Conservation (phyloP, 2,329 filamentous ascomycete species). For the Penicillium crustosum region DNA sequence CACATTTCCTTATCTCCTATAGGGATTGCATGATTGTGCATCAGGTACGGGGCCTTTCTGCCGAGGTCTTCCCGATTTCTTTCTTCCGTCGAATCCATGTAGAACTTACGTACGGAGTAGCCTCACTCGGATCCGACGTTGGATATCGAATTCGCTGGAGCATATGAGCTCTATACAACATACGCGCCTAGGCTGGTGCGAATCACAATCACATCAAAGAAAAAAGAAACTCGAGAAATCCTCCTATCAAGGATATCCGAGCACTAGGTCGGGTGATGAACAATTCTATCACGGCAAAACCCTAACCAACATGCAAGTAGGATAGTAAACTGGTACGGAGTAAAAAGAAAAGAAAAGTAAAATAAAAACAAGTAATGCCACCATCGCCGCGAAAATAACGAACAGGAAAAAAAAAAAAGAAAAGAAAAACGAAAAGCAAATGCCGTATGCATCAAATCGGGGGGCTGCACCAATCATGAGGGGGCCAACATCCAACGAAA, state of each 20-base stretch:
- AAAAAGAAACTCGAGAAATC: not conserved
- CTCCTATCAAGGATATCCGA: slow-evolving; percentile 2
- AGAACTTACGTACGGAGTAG: not conserved
- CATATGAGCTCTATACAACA: not conserved
- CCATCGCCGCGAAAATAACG: not conserved
- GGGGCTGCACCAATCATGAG: not conserved
- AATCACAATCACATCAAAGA: not conserved
- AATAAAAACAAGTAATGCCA: not conserved
- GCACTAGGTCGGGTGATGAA: slow-evolving; percentile 7
- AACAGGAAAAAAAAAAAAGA: not conserved
- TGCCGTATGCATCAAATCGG: not conserved
- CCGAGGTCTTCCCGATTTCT: not conserved
- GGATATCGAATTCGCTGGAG: not conserved
- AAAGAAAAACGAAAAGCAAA: not conserved
- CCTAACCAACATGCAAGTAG: not conserved
- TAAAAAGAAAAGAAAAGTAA: not conserved
- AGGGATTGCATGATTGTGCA: not conserved
- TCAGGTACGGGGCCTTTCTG: not conserved
- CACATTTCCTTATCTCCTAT: slow-evolving; percentile 1
- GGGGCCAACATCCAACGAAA: not conserved
- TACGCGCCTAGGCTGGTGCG: not conserved
- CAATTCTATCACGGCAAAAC: not conserved
- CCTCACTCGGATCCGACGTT: not conserved
- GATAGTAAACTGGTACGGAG: not conserved
- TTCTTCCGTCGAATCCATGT: not conserved